A percentile compares a stretch with the other conserved stretches of the same genome.
phyloP scores from a whole-genome alignment of 2,329 filamentous ascomycete genomes.

The Cercospora sojina region DNA sequence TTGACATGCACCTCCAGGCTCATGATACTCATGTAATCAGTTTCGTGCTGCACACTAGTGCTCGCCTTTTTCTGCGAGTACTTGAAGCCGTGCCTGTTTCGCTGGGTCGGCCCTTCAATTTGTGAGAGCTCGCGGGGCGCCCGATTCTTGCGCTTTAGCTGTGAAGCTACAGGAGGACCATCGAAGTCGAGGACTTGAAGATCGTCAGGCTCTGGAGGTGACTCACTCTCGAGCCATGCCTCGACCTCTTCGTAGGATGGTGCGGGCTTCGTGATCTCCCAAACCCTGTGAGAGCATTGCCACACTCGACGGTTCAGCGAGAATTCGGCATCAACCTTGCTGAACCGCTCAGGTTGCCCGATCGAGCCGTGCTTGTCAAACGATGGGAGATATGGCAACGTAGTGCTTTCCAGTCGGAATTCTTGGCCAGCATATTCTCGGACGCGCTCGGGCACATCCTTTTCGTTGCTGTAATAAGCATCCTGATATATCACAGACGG shows the following conservation, averaged over 20 bases:
- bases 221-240: conserved; percentile 59
- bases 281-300: conserved; percentile 64
- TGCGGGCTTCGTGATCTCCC: conserved; percentile 73
- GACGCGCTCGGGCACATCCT: conserved; percentile 72
- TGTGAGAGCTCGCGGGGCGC: conserved; percentile 63
- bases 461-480: conserved; percentile 79
- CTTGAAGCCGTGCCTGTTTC: conserved; percentile 77
- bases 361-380: conserved; percentile 58
- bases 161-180: conserved; percentile 32
- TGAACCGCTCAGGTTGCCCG: conserved; percentile 56
- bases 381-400: conserved; percentile 73
- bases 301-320: conserved; percentile 54
- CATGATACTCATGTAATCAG: conserved; percentile 95
- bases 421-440: conserved; percentile 86
- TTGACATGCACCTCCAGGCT: conserved; percentile 91
- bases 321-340: conserved; percentile 54
- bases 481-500: conserved; percentile 78
- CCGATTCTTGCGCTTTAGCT: conserved; percentile 37
- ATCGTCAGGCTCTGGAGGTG: conserved; percentile 20
- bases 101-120: conserved; percentile 84
- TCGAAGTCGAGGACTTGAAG: conserved; percentile 33
- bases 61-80: conserved; percentile 75
- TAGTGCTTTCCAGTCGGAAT: conserved; percentile 73
- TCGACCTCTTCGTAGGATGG: conserved; percentile 70
- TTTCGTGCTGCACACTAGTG: conserved; percentile 76